Conservation (phyloP, 345 rosid species). For the Leavenworthia alabamica region DNA sequence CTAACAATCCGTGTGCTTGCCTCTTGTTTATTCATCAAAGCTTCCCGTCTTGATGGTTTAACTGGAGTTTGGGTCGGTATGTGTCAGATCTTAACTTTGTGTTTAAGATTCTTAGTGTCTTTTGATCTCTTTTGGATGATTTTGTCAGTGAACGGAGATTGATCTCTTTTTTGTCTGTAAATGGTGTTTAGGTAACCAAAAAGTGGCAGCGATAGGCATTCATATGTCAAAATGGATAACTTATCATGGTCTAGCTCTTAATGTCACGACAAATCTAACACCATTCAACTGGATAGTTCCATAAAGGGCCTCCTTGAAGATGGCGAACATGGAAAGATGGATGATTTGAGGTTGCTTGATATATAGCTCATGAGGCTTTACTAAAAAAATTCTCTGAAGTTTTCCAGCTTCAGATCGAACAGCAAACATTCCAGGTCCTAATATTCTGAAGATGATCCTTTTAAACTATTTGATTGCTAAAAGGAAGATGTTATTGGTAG, state of each 20-base stretch:
- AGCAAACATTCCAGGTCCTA: constrained; percentile 20
- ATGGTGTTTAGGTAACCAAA: constrained; percentile 49
- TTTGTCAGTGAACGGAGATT: neutral
- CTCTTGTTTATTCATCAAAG: constrained; percentile 56
- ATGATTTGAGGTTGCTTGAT: constrained; percentile 38
- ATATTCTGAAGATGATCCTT: constrained; percentile 2
- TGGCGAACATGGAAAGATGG: neutral
- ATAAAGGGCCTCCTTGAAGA: constrained; percentile 40
- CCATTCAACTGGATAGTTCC: constrained; percentile 72
- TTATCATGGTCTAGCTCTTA: constrained; percentile 82
- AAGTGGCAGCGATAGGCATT: constrained; percentile 73
- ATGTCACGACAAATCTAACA: constrained; percentile 69
- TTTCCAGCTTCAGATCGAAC: constrained; percentile 49
- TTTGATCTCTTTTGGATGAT: neutral
- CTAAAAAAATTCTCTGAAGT: constrained; percentile 58
- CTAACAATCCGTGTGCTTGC: constrained; percentile 71
- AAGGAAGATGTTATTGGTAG: neutral
- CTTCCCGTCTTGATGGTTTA: constrained; percentile 65
- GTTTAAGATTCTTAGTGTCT: neutral
- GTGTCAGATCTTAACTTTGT: neutral
- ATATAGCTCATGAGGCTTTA: constrained; percentile 43
- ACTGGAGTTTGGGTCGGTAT: constrained; percentile 93
- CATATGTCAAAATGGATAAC: constrained; percentile 68
- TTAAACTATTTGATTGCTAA: neutral
- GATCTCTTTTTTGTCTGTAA: constrained; percentile 7